These are phyloP conservation scores for Spizellomyces punctatus DNA, from an alignment of 192 early-diverging fungal species.

Conservation along the genomic window DNA sequence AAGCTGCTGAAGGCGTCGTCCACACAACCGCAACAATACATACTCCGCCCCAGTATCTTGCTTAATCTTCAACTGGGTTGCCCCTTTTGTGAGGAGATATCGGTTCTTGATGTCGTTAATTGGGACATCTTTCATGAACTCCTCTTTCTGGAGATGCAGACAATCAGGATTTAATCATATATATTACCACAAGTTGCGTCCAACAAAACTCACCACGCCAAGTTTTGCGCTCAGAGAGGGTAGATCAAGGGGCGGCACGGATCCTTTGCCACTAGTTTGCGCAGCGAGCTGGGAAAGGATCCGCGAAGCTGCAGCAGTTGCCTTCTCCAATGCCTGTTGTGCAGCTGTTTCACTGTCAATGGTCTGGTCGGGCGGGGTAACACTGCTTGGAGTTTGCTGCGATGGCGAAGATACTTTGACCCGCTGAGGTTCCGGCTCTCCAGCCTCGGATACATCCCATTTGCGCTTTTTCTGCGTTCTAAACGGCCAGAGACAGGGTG, in stretches of 20 bases:
- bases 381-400: too few species aligned
- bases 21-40: constrained; percentile 20
- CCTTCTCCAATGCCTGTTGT: constrained; percentile 5
- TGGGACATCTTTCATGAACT: constrained; percentile 64
- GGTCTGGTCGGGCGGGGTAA: not conserved
- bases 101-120: constrained; percentile 85
- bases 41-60: constrained; percentile 77
- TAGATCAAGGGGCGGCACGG: not conserved
- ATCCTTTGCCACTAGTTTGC: not conserved
- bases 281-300: not conserved
- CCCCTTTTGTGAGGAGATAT: constrained; percentile 76
- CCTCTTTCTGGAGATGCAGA: constrained; percentile 7
- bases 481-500: too few species aligned
- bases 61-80: constrained; percentile 72
- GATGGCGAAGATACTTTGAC: too few species aligned
- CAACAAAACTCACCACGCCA: constrained; percentile 3
- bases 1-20: too few species aligned
- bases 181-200: not conserved
- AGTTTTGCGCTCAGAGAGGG: not conserved
- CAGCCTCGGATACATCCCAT: constrained; percentile 16
- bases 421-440: too few species aligned
- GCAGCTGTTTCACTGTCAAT: not conserved
- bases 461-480: constrained; percentile 12
- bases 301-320: constrained; percentile 7
- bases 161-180: not conserved